These are phyloP conservation scores for Brassica napus DNA, from an alignment of 345 rosid genomes.

Conservation along the genomic window Da-Ae NC_063446.1:3058501-3059000, in stretches of 20 bases:
- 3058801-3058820: not conserved
- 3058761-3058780: not conserved
- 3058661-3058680: not conserved
- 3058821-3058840: not conserved
- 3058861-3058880: not conserved
- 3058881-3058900: not conserved
- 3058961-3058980: not conserved
- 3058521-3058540: not conserved
- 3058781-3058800: not conserved
- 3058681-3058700: not conserved
- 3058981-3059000: not conserved
- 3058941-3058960: not conserved
- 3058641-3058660: not conserved
- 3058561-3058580: not conserved
- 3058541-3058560: not conserved
- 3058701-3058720: not conserved
- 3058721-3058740: not conserved
- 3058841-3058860: not conserved
- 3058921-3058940: not conserved
- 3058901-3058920: not conserved
- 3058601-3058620: not conserved
- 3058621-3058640: not conserved
- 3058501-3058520: not conserved
- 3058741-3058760: not conserved
- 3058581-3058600: too few relatives aligned